Evolutionary conservation across 805 yeast genomes (phyloP).

Genomic region (Hanseniaspora taiwanica): DNA sequence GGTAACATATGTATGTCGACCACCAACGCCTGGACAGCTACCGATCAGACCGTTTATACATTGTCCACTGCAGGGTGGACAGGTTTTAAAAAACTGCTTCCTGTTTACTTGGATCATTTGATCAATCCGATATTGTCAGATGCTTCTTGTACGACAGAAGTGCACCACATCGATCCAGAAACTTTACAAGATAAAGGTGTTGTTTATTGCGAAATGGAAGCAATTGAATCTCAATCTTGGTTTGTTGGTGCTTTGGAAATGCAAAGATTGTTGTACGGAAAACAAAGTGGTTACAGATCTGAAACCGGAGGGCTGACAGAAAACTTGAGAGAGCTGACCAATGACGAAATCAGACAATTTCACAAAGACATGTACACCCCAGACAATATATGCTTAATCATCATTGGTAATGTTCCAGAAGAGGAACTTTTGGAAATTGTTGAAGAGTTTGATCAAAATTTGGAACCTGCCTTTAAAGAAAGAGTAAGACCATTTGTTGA

Average conservation of each 20-base stretch:
- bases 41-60: conserved; percentile 91
- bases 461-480: conserved; percentile 27
- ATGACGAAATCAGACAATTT: conserved; percentile 61
- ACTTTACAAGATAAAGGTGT: conserved; percentile 85
- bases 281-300: conserved; percentile 69
- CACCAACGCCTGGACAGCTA: conserved; percentile 95
- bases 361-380: conserved; percentile 66
- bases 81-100: conserved; percentile 72
- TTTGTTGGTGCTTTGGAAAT: conserved; percentile 47
- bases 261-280: conserved; percentile 41
- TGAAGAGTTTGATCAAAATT: conserved; percentile 43
- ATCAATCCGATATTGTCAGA: conserved; percentile 77
- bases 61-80: conserved; percentile 92
- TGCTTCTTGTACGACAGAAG: conserved; percentile 86
- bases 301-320: conserved; percentile 88
- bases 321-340: conserved; percentile 60
- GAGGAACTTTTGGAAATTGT: conserved; percentile 50
- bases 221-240: conserved; percentile 68
- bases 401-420: conserved; percentile 79
- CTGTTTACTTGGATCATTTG: conserved; percentile 82
- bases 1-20: conserved; percentile 74
- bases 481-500: conserved; percentile 71
- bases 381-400: conserved; percentile 67
- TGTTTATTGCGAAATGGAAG: conserved; percentile 95
- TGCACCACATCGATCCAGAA: conserved; percentile 82